Percentiles rank a stretch among this genome's conserved stretches.
Evolutionary conservation across 2,329 filamentous ascomycete species (phyloP).

Genomic region (Beauveria sp.): DNA sequence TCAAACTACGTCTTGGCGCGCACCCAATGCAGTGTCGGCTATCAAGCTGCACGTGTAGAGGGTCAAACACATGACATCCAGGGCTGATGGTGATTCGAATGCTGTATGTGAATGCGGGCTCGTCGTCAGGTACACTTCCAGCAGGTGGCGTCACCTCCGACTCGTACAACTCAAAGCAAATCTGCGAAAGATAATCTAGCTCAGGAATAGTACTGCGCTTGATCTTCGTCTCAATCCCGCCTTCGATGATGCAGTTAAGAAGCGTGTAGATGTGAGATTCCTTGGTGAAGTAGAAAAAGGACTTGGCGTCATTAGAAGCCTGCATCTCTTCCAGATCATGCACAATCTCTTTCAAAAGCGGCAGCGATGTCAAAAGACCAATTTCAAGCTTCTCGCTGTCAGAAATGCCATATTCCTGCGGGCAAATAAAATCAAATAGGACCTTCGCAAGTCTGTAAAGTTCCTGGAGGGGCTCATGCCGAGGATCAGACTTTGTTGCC

Average conservation of each 20-base stretch:
- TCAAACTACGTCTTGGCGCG: constrained; percentile 82
- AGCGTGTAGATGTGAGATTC: constrained; percentile 98
- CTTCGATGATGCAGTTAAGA: constrained; percentile 94
- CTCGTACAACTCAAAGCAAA: constrained; percentile 97
- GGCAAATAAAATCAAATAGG: constrained; percentile 95
- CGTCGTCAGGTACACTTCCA: constrained; percentile 36
- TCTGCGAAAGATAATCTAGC: constrained; percentile 93
- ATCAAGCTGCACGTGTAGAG: constrained; percentile 91
- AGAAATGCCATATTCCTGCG: constrained; percentile 95
- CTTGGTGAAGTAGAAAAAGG: constrained; percentile 98
- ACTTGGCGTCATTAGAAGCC: constrained; percentile 86
- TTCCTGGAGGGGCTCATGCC: constrained; percentile 83
- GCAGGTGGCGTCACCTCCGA: constrained; percentile 62
- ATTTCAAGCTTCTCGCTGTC: constrained; percentile 98
- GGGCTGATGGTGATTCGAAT: constrained; percentile 95
- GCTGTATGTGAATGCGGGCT: constrained; percentile 80
- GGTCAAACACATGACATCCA: constrained; percentile 93
- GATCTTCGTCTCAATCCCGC: constrained; percentile 95
- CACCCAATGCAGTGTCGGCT: constrained; percentile 94
- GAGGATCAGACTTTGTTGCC: constrained; percentile 66
- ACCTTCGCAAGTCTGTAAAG: constrained; percentile 91
- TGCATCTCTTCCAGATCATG: constrained; percentile 96
- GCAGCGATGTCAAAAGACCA: constrained; percentile 85
- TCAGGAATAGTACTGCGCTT: constrained; percentile 91
- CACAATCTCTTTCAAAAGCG: constrained; percentile 92